These are phyloP conservation scores for Lecanoromycetidae sp. DNA, from an alignment of 2,329 filamentous ascomycete species.

Conservation along the genomic window DNA sequence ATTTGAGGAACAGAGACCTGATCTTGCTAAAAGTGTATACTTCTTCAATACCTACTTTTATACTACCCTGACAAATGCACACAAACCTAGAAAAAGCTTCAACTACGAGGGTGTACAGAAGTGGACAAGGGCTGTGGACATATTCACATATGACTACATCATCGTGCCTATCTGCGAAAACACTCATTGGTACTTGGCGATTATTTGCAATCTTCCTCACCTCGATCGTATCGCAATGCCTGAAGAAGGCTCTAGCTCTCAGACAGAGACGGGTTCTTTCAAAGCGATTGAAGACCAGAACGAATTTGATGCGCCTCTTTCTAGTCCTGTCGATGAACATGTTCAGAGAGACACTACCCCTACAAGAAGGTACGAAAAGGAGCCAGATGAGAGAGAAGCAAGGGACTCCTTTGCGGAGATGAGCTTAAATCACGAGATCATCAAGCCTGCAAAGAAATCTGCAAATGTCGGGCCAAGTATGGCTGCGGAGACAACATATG, in stretches of 20 bases:
- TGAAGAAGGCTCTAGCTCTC: conserved; percentile 1
- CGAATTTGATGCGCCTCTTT: background rate
- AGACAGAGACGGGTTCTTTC: background rate
- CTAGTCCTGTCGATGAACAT: background rate
- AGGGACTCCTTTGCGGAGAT: conserved; percentile 18
- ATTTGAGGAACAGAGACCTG: conserved; percentile 42
- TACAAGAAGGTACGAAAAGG: conserved; percentile 17
- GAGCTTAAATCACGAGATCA: conserved; percentile 11
- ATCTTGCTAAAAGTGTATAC: conserved; percentile 55
- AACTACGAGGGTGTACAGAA: conserved; percentile 75
- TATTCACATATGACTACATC: conserved; percentile 79
- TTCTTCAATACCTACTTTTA: conserved; percentile 94
- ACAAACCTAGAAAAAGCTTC: conserved; percentile 44
- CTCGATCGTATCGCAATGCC: conserved; percentile 11
- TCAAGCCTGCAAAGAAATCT: background rate
- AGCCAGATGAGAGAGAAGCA: conserved; percentile 11
- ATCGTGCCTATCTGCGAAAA: conserved; percentile 84
- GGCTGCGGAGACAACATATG: background rate
- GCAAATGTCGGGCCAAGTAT: background rate
- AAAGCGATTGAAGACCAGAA: background rate
- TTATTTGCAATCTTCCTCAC: conserved; percentile 75
- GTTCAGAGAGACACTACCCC: background rate
- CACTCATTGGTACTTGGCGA: conserved; percentile 85
- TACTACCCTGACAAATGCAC: conserved; percentile 54
- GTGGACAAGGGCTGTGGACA: conserved; percentile 77